Conservation (phyloP, 352 stramenopile species). For the Globisporangium spinosum region DNA sequence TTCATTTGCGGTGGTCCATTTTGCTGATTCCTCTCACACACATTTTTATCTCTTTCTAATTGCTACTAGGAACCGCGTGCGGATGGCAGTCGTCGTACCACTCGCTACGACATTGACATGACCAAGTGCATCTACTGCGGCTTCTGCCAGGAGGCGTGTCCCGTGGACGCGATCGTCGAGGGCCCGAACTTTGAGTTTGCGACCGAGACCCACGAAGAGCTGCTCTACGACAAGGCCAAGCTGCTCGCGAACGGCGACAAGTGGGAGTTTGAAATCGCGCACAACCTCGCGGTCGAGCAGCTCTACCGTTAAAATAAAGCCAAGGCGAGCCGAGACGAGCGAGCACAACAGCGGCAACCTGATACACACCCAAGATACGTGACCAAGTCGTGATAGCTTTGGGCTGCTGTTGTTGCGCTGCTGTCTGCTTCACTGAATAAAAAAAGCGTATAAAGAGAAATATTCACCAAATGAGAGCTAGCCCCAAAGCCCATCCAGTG, state of each 20-base stretch:
- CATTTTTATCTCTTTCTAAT: constrained; percentile 7
- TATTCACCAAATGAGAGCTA: constrained; percentile 8
- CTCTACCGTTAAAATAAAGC: constrained; percentile 94
- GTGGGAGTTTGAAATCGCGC: constrained; percentile 99
- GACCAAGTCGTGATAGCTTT: background rate
- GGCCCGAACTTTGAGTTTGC: constrained; percentile 99
- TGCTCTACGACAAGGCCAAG: constrained; percentile 99
- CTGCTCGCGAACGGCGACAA: constrained; percentile 99
- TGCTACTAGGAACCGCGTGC: constrained; percentile 88
- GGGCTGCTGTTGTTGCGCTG: background rate
- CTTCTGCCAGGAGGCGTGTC: constrained; percentile 95
- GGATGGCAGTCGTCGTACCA: constrained; percentile 98
- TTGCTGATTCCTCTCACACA: background rate
- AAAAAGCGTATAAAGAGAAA: constrained; percentile 2
- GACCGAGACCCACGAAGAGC: constrained; percentile 99
- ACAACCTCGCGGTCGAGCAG: constrained; percentile 98
- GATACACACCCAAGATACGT: background rate
- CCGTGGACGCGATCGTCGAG: constrained; percentile 99
- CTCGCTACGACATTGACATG: constrained; percentile 99
- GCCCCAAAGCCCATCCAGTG: background rate
- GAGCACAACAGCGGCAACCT: background rate
- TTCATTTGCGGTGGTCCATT: constrained; percentile 16
- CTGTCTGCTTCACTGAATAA: background rate
- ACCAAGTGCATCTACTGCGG: constrained; percentile 99
- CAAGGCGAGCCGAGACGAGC: constrained; percentile 1